phyloP scores from a whole-genome alignment of 106 monocot genomes.

The Acorus gramineus region DNA sequence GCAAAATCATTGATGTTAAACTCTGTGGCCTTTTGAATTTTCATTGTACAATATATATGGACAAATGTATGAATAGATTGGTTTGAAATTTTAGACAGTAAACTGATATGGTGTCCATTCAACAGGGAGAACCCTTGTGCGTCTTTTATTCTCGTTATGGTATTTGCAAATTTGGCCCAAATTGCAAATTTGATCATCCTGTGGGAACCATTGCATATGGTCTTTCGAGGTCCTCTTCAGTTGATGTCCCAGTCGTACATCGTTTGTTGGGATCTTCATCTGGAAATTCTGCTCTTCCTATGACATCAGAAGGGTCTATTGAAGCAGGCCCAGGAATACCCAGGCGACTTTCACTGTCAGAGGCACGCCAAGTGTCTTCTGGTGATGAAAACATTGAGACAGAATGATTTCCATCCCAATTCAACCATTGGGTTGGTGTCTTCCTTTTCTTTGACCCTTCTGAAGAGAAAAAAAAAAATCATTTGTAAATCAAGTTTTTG shows the following conservation, averaged over 20 bases:
- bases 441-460: slow-evolving; percentile 10
- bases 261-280: slow-evolving; percentile 19
- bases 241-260: slow-evolving; percentile 16
- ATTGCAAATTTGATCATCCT: slow-evolving; percentile 79
- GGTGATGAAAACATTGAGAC: slow-evolving; percentile 16
- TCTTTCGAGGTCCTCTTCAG: slow-evolving; percentile 29
- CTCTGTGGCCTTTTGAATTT: too few species aligned
- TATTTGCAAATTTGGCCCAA: slow-evolving; percentile 56
- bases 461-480: neutral
- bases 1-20: too few species aligned
- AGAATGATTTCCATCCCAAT: slow-evolving; percentile 9
- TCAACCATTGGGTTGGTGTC: slow-evolving; percentile 11
- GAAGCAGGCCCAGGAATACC: slow-evolving; percentile 18
- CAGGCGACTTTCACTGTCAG: slow-evolving; percentile 14
- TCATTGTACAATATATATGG: too few species aligned
- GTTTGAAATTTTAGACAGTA: too few species aligned
- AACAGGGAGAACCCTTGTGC: slow-evolving; percentile 46
- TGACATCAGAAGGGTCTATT: slow-evolving; percentile 16
- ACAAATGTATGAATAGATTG: too few species aligned
- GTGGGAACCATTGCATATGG: slow-evolving; percentile 44
- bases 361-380: slow-evolving; percentile 15
- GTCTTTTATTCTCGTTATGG: slow-evolving; percentile 54
- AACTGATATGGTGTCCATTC: too few species aligned
- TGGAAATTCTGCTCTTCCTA: slow-evolving; percentile 11
- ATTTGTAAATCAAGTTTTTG: slow-evolving; percentile 25